Percentiles rank a stretch among this genome's conserved stretches.
Conservation (phyloP, 2,329 filamentous ascomycete genomes). For the Beauveria medogensis region DNA sequence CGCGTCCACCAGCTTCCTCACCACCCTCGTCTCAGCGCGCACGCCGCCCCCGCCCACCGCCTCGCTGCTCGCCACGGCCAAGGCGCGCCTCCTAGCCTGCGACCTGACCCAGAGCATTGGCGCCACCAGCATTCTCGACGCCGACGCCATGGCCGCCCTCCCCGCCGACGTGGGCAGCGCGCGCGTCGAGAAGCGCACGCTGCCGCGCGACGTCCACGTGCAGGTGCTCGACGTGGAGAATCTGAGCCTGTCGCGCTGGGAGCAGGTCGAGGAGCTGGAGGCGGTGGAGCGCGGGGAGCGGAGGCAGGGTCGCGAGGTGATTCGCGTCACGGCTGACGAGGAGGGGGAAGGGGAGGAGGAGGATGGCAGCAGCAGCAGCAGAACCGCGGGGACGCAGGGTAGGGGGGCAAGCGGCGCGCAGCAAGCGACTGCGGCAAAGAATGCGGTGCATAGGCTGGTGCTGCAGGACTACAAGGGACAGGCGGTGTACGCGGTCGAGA, state of each 20-base stretch:
- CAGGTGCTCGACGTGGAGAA: conserved; percentile 87
- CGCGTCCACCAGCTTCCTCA: conserved; percentile 52
- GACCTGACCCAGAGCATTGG: conserved; percentile 44
- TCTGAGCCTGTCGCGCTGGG: conserved; percentile 70
- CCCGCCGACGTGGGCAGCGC: conserved; percentile 50
- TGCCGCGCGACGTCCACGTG: conserved; percentile 59
- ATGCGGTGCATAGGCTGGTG: conserved; percentile 68
- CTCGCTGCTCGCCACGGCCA: conserved; percentile 69
- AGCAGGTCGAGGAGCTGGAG: conserved; percentile 78
- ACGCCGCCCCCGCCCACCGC: conserved; percentile 54
- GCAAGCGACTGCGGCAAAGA: conserved; percentile 18
- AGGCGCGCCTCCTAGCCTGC: conserved; percentile 69
- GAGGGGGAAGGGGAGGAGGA: conserved; percentile 37
- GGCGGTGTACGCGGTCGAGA: conserved; percentile 64
- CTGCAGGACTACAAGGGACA: conserved; percentile 71
- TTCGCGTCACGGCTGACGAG: conserved; percentile 51
- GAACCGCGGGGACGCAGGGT: conserved; percentile 19
- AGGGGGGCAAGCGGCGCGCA: conserved; percentile 17
- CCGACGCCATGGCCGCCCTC: conserved; percentile 32
- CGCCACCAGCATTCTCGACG: conserved; percentile 37
- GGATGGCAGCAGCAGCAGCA: not conserved
- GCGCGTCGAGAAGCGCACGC: conserved; percentile 42
- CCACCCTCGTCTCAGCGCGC: conserved; percentile 49
- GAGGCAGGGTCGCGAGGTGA: conserved; percentile 70
- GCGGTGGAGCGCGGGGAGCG: conserved; percentile 64